These are phyloP conservation scores for Podospora bellae-mahoneyi DNA, from an alignment of 495 filamentous ascomycete genomes.

Conservation along the genomic window DNA sequence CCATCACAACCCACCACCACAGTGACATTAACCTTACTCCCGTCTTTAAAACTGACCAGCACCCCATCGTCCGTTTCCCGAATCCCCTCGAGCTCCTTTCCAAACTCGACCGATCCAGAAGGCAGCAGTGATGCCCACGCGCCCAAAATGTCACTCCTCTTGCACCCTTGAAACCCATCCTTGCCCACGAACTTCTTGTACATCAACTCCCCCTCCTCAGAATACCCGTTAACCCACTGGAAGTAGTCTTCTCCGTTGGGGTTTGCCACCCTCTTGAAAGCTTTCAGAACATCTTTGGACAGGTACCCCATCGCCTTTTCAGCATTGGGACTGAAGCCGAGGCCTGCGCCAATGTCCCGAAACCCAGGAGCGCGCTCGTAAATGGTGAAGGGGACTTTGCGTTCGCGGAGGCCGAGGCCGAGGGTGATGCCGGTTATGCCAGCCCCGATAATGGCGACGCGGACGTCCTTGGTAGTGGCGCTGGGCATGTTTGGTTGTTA, in stretches of 20 bases:
- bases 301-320: slow-evolving; percentile 52
- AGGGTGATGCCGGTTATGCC: slow-evolving; percentile 59
- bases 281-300: slow-evolving; percentile 36
- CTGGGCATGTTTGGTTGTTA: slow-evolving; percentile 14
- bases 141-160: slow-evolving; percentile 42
- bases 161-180: slow-evolving; percentile 42
- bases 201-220: slow-evolving; percentile 28
- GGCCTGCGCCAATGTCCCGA: slow-evolving; percentile 57
- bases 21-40: slow-evolving; percentile 32
- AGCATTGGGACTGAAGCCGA: slow-evolving; percentile 58
- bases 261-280: slow-evolving; percentile 39
- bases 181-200: slow-evolving; percentile 38
- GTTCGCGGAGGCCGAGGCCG: slow-evolving; percentile 53
- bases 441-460: slow-evolving; percentile 57
- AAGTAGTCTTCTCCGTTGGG: slow-evolving; percentile 43
- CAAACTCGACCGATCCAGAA: slow-evolving; percentile 28
- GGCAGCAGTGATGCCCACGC: slow-evolving; percentile 38
- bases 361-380: slow-evolving; percentile 55
- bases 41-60: slow-evolving; percentile 36
- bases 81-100: slow-evolving; percentile 31
- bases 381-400: slow-evolving; percentile 46
- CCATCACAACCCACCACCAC: slow-evolving; percentile 48
- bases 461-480: slow-evolving; percentile 20
- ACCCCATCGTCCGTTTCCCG: slow-evolving; percentile 19
- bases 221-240: slow-evolving; percentile 41